phyloP scores from a whole-genome alignment of 495 filamentous ascomycete genomes.

The Melanomma pulvis-pyrius region DNA sequence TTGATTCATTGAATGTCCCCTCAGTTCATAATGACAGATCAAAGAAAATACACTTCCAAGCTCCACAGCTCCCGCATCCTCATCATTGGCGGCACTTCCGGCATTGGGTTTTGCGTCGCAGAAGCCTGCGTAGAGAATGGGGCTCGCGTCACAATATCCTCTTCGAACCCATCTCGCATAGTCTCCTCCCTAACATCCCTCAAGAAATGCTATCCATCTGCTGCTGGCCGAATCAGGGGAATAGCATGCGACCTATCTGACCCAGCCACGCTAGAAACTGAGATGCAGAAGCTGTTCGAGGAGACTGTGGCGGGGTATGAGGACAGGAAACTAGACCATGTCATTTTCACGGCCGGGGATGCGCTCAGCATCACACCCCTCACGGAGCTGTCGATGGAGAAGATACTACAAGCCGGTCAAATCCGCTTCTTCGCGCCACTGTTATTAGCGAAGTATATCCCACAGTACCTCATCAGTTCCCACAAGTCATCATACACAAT shows the following conservation, averaged over 20 bases:
- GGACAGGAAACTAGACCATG: conserved; percentile 41
- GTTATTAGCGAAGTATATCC: conserved; percentile 39
- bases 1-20: too few relatives aligned
- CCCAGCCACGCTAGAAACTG: conserved; percentile 36
- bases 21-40: conserved; percentile 28
- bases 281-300: conserved; percentile 41
- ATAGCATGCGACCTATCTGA: conserved; percentile 38
- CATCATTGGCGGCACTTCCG: conserved; percentile 39
- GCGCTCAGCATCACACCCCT: conserved; percentile 33
- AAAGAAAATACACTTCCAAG: conserved; percentile 34
- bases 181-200: conserved; percentile 35
- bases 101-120: conserved; percentile 46
- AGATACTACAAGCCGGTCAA: conserved; percentile 40
- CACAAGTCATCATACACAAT: conserved; percentile 37
- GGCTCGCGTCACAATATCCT: conserved; percentile 41
- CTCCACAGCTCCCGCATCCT: conserved; percentile 33
- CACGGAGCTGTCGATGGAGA: conserved; percentile 15
- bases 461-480: conserved; percentile 28
- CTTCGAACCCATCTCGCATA: conserved; percentile 40
- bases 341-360: conserved; percentile 46
- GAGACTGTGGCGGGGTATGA: conserved; percentile 4
- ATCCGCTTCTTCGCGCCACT: conserved; percentile 45
- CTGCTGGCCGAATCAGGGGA: conserved; percentile 29
- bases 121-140: conserved; percentile 45
- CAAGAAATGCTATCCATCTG: conserved; percentile 39